Percentiles rank a stretch among this genome's conserved stretches.
Evolutionary conservation across 495 filamentous ascomycete genomes (phyloP).

Genomic region (Penicillium manginii): DNA sequence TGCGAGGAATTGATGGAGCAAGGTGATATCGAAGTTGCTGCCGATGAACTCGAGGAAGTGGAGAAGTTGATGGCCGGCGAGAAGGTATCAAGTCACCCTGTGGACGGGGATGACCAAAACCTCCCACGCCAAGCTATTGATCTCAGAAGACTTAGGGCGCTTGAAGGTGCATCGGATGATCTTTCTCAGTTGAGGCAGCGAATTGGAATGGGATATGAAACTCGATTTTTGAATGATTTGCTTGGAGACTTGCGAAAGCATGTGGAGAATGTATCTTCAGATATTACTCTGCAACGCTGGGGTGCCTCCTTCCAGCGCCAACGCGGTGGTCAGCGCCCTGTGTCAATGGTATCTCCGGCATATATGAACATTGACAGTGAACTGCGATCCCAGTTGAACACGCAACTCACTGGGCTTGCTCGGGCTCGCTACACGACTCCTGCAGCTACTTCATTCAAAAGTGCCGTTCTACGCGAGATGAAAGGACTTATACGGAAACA

Average conservation of each 20-base stretch:
- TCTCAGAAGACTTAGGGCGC: conserved; percentile 74
- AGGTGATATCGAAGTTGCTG: conserved; percentile 77
- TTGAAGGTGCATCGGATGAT: conserved; percentile 79
- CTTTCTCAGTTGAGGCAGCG: conserved; percentile 73
- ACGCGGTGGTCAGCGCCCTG: conserved; percentile 67
- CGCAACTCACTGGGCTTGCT: conserved; percentile 75
- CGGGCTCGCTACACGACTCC: conserved; percentile 75
- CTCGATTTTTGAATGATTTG: conserved; percentile 76
- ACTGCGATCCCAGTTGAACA: conserved; percentile 67
- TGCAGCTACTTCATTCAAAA: conserved; percentile 83
- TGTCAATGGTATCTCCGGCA: conserved; percentile 67
- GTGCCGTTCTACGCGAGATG: conserved; percentile 84
- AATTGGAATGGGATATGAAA: conserved; percentile 86
- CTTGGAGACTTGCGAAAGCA: conserved; percentile 82
- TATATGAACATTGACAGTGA: conserved; percentile 72
- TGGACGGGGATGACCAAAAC: conserved; percentile 28
- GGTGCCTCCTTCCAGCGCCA: conserved; percentile 62
- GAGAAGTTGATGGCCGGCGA: conserved; percentile 80
- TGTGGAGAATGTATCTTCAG: conserved; percentile 70
- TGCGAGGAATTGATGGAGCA: conserved; percentile 83
- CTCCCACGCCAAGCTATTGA: conserved; percentile 55
- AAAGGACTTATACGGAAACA: conserved; percentile 82
- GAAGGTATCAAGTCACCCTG: conserved; percentile 32
- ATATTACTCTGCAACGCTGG: conserved; percentile 80
- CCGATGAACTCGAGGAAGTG: conserved; percentile 73